Evolutionary conservation across 1,284 basidiomycete species (phyloP), one percentile per base, ranked within the genome.

Genomic region (Cutaneotrichosporon spelunceum): DNA sequence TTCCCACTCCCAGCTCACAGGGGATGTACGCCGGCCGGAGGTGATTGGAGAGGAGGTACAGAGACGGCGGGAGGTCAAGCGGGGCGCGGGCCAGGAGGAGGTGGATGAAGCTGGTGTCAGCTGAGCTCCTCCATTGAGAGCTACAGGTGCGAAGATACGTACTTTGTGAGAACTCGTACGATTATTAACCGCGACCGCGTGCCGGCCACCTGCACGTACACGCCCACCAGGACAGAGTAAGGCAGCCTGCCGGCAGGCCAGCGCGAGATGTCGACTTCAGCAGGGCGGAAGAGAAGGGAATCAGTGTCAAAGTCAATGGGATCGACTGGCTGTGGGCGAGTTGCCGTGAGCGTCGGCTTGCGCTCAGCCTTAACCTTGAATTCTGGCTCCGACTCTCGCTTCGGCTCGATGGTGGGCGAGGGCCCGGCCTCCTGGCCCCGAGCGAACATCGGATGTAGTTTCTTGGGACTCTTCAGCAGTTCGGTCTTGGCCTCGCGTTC

Each of bases 21-120:
- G 87, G 81, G 44, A 84, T 81, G 78, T 91, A 92, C 0, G 88
- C 84, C 19, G 93, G 91, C 0, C 87, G 85, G 36, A 96, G 84
- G 36, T 90, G 86, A 76, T 94, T 96, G 27, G 90, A 91, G 44
- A 94, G 82, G 27, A 96, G 85, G 77, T 95, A 96, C n/a, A 95
- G 81, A n/a, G 90, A 83, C 14, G 90, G 84, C 47, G 89, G 79
- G 49, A 96, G 83, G 49, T 90, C 89, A 11, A 81, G 64, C 0
- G 89, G 85, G 69, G 93, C 87, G 64, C 87, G 84, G 36, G 80
- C 77, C 60, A 87, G 82, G 53, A 95, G 83, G 14, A 85, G 83
- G 23, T 90, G 87, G 13, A 96, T 78, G 60, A 80, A 80, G 58
- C 78, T 80, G 64, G 6, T 16, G 49, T 60, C 42, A 55, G 56